A percentile compares a stretch with the other conserved stretches of the same genome.
These are phyloP conservation scores for Epichloe sibirici DNA, from an alignment of 2,329 filamentous ascomycete species.

Conservation along the genomic window DNA sequence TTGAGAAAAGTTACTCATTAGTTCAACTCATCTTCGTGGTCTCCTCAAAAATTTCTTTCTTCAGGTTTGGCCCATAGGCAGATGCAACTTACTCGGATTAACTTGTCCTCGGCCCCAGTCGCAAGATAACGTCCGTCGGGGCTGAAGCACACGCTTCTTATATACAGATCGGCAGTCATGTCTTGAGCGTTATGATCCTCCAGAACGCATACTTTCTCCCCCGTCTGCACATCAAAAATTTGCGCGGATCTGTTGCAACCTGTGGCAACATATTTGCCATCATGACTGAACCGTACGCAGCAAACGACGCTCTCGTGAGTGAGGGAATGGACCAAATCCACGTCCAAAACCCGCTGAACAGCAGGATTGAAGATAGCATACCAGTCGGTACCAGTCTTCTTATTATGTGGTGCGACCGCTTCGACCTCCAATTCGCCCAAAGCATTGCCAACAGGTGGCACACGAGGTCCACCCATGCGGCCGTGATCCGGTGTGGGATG, in stretches of 20 bases:
- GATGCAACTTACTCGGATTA: constrained; percentile 63
- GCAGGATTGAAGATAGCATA: constrained; percentile 94
- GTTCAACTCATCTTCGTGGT: neutral
- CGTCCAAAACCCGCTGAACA: constrained; percentile 79
- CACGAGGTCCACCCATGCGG: constrained; percentile 38
- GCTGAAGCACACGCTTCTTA: constrained; percentile 96
- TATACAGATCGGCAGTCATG: constrained; percentile 86
- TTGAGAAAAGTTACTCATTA: constrained; percentile 6
- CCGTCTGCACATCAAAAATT: constrained; percentile 86
- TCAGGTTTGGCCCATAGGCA: neutral
- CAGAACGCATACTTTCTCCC: constrained; percentile 77
- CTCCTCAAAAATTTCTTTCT: too few relatives aligned
- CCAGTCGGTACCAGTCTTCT: constrained; percentile 87
- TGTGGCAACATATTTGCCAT: constrained; percentile 91
- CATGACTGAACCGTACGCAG: constrained; percentile 91
- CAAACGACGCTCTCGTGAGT: constrained; percentile 94
- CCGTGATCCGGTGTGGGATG: constrained; percentile 66
- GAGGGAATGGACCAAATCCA: constrained; percentile 87
- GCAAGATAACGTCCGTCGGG: constrained; percentile 89
- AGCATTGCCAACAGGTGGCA: constrained; percentile 43
- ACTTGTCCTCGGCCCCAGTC: constrained; percentile 93
- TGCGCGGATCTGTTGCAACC: constrained; percentile 98
- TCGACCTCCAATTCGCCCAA: constrained; percentile 82
- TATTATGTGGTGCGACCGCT: constrained; percentile 70
- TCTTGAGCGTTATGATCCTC: constrained; percentile 75